phyloP scores from a whole-genome alignment of 1,139 yeast genomes.

The Geotrichum aggregatum region DNA sequence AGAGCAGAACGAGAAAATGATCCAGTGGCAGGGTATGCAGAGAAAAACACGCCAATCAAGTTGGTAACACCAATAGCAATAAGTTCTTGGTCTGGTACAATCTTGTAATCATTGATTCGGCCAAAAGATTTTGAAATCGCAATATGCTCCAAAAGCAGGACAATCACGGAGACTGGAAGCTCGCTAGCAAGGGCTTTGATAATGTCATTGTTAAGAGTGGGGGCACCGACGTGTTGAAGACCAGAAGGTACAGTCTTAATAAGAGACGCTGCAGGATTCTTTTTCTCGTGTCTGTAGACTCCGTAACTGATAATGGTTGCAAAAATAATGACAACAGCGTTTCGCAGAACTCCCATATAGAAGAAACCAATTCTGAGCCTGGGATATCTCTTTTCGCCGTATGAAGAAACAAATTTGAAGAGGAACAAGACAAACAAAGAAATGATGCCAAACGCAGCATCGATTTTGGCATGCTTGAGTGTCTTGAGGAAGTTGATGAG shows the following conservation, averaged over 20 bases:
- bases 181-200: conserved; percentile 65
- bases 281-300: conserved; percentile 44
- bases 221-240: conserved; percentile 68
- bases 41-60: conserved; percentile 84
- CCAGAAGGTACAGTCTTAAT: conserved; percentile 82
- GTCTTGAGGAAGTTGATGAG: conserved; percentile 69
- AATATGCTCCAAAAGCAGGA: conserved; percentile 83
- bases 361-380: conserved; percentile 55
- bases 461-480: conserved; percentile 60
- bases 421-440: conserved; percentile 61
- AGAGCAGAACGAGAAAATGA: conserved; percentile 93
- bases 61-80: conserved; percentile 92
- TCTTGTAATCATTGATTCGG: conserved; percentile 83
- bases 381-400: conserved; percentile 64
- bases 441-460: conserved; percentile 87
- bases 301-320: conserved; percentile 73
- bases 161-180: conserved; percentile 78
- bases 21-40: conserved; percentile 95
- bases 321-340: conserved; percentile 74
- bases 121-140: conserved; percentile 94
- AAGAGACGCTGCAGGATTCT: conserved; percentile 50
- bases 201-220: conserved; percentile 61
- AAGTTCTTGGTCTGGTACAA: conserved; percentile 88
- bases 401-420: conserved; percentile 44
- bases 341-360: conserved; percentile 70